These are phyloP conservation scores for Scheffersomyces titani DNA, from an alignment of 1,139 yeast species.

Conservation along the genomic window DNA sequence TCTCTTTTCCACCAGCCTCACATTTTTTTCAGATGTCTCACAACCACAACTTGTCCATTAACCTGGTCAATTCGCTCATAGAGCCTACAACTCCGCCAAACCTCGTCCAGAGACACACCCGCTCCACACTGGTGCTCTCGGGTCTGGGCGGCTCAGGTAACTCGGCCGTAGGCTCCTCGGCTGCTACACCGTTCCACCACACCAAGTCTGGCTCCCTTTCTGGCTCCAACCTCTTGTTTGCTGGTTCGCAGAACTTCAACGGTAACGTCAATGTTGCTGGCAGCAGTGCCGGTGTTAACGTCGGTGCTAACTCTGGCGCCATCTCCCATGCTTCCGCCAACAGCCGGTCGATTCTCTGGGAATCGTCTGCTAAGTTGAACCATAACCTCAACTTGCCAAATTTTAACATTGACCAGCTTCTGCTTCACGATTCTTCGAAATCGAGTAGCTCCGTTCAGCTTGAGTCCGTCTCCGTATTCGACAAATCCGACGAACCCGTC, in stretches of 20 bases:
- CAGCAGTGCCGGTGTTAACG: conserved; percentile 1
- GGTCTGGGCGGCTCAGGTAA: not conserved
- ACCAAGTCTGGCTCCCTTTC: not conserved
- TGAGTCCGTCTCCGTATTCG: not conserved
- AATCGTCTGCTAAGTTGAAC: conserved; percentile 26
- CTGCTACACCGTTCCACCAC: not conserved
- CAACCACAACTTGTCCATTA: conserved; percentile 38
- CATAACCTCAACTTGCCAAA: conserved; percentile 29
- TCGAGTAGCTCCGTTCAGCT: not conserved
- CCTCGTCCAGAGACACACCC: conserved; percentile 1
- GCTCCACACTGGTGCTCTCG: not conserved
- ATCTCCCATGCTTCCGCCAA: not conserved
- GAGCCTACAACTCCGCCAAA: conserved; percentile 46
- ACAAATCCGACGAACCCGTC: not conserved
- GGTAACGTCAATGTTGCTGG: not conserved
- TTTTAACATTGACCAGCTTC: conserved; percentile 24
- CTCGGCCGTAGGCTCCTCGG: not conserved
- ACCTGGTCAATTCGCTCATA: conserved; percentile 35
- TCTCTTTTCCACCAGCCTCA: not conserved
- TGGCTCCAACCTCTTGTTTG: not conserved
- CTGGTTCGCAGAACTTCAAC: not conserved
- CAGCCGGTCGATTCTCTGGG: conserved; percentile 29
- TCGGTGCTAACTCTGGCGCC: not conserved
- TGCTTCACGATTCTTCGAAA: not conserved
- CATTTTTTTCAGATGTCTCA: conserved; percentile 20